These are phyloP conservation scores for Neckera pumila DNA, from an alignment of 225 moss, liverwort and hornwort species.

Conservation along the genomic window DNA sequence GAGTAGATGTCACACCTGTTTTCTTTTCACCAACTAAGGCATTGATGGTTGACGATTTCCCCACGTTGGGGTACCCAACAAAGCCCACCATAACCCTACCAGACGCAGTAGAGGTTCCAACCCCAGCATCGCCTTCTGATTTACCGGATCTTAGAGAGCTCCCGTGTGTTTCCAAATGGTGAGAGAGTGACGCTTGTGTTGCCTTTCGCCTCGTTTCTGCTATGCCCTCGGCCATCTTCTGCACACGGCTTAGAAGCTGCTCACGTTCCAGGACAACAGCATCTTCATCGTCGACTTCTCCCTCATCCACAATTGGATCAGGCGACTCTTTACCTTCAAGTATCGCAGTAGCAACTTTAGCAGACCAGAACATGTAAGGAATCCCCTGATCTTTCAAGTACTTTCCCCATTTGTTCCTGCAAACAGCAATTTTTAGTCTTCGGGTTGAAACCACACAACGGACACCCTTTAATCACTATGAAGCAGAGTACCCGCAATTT, in stretches of 20 bases:
- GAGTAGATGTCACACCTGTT: slow-evolving; percentile 96
- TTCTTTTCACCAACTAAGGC: slow-evolving; percentile 93
- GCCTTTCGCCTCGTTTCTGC: slow-evolving; percentile 42
- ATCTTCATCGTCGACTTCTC: slow-evolving; percentile 29
- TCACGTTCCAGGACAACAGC: slow-evolving; percentile 59
- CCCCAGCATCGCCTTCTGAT: slow-evolving; percentile 8
- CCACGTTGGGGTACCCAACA: slow-evolving; percentile 98
- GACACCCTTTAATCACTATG: neutral
- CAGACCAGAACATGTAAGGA: slow-evolving; percentile 91
- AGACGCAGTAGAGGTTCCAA: slow-evolving; percentile 12
- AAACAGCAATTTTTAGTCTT: neutral
- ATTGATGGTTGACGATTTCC: slow-evolving; percentile 96
- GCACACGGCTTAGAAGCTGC: slow-evolving; percentile 62
- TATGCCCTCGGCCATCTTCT: slow-evolving; percentile 75
- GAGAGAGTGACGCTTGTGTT: slow-evolving; percentile 40
- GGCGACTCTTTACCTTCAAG: slow-evolving; percentile 67
- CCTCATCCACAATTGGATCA: neutral
- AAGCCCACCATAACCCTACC: slow-evolving; percentile 87
- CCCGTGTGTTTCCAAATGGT: slow-evolving; percentile 43
- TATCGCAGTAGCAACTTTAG: slow-evolving; percentile 71
- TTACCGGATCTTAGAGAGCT: slow-evolving; percentile 12
- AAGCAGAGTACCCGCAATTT: neutral
- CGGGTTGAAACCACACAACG: neutral
- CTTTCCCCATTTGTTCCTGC: slow-evolving; percentile 69
- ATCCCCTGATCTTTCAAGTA: slow-evolving; percentile 69